Conservation (phyloP, 83 land plant genomes). For the Picea engelmannii region DNA sequence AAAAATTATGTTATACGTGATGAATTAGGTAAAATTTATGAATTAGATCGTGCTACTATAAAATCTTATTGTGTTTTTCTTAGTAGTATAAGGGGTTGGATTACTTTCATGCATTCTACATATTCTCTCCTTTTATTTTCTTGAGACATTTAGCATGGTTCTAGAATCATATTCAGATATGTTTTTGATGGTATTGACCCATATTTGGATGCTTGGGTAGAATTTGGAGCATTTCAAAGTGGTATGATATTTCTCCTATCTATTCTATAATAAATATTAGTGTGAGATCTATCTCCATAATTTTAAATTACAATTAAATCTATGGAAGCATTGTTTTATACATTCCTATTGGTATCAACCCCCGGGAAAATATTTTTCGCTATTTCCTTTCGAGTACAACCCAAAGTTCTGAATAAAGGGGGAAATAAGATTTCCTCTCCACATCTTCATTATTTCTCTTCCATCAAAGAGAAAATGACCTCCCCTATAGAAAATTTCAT, state of each 20-base stretch:
- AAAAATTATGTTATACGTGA: conserved; percentile 30
- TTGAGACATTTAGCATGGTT: not conserved
- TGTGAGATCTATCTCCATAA: too few relatives aligned
- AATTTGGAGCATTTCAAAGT: too few relatives aligned
- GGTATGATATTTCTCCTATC: too few relatives aligned
- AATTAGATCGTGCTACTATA: conserved; percentile 28
- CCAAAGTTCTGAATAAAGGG: conserved; percentile 1
- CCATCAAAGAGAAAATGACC: not conserved
- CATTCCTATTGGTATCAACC: too few relatives aligned
- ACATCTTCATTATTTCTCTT: not conserved
- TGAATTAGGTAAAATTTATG: conserved; percentile 26
- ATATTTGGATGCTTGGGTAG: too few relatives aligned
- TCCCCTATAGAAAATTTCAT: not conserved
- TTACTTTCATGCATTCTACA: conserved; percentile 26
- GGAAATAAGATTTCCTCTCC: not conserved
- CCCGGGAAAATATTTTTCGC: too few relatives aligned
- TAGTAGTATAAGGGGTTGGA: conserved; percentile 20
- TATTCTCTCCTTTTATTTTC: conserved; percentile 15
- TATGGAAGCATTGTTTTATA: too few relatives aligned
- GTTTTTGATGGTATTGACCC: too few relatives aligned
- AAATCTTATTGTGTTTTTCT: conserved; percentile 21
- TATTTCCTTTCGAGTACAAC: too few relatives aligned
- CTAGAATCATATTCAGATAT: too few relatives aligned
- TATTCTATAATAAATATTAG: too few relatives aligned
- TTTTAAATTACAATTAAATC: too few relatives aligned